Evolutionary conservation across 2,329 filamentous ascomycete species (phyloP).

Genomic region (Calonectria hawksworthii): DNA sequence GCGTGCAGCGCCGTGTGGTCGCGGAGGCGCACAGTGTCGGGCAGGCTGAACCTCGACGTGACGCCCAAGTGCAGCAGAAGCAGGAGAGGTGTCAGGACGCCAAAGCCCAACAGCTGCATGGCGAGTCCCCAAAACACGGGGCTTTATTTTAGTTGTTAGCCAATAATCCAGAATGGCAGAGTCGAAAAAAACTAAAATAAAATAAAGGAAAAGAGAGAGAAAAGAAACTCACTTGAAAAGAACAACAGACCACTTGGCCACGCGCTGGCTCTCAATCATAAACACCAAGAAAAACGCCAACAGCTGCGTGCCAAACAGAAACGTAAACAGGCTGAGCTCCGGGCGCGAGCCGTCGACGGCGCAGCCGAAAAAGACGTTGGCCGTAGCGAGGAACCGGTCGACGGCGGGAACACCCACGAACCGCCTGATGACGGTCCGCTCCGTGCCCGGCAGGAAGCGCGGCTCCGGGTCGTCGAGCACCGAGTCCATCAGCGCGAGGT

Average conservation of each 20-base stretch:
- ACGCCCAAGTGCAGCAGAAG: constrained; percentile 37
- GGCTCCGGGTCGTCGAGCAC: constrained; percentile 34
- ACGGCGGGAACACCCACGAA: constrained; percentile 36
- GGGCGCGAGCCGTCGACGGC: constrained; percentile 41
- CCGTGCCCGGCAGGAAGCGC: constrained; percentile 38
- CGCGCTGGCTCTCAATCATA: constrained; percentile 38
- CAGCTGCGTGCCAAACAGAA: constrained; percentile 42
- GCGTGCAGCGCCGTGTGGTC: constrained; percentile 37
- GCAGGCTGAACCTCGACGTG: constrained; percentile 23
- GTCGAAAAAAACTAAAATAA: too few species aligned
- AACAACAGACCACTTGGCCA: constrained; percentile 21
- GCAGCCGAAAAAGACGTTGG: constrained; percentile 42
- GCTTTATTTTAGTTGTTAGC: constrained; percentile 4
- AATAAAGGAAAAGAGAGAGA: background rate
- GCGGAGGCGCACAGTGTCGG: constrained; percentile 33
- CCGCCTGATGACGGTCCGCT: constrained; percentile 32
- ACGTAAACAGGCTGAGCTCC: constrained; percentile 36
- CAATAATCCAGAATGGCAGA: background rate
- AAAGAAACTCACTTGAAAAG: constrained; percentile 38
- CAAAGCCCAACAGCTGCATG: constrained; percentile 41
- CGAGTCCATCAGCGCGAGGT: constrained; percentile 19
- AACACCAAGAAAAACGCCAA: constrained; percentile 37
- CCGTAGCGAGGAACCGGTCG: constrained; percentile 34
- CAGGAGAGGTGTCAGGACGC: constrained; percentile 40
- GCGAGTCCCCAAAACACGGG: constrained; percentile 41